Conservation (phyloP, 257 asterid species). For the Lycium ferocissimum region DNA sequence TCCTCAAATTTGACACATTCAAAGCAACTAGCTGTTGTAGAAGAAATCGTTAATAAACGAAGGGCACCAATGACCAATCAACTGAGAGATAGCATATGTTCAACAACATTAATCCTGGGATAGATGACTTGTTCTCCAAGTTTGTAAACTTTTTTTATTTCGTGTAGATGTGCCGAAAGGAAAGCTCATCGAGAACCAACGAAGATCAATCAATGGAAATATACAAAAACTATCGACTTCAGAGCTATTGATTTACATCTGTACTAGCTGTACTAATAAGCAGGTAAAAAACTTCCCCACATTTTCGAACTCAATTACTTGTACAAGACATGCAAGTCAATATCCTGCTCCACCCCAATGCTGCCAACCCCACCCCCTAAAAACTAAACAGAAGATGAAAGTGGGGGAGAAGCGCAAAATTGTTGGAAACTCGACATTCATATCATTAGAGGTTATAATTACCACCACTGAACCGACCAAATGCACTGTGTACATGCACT, state of each 20-base stretch:
- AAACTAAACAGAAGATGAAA: not conserved
- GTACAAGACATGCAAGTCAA: not conserved
- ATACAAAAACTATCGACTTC: conserved; percentile 17
- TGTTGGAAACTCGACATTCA: not conserved
- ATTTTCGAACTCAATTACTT: not conserved
- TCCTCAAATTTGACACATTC: not conserved
- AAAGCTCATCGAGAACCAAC: not conserved
- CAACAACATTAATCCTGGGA: not conserved
- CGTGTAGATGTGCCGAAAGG: not conserved
- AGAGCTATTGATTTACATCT: conserved; percentile 27
- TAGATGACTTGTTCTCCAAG: not conserved
- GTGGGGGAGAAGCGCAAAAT: not conserved
- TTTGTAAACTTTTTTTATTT: not conserved
- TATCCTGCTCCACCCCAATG: not conserved
- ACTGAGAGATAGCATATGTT: not conserved
- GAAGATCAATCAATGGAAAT: not conserved
- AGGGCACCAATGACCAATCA: not conserved
- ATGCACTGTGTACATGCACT: not conserved
- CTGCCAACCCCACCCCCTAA: not conserved
- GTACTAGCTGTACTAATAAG: conserved; percentile 1
- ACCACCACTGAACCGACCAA: not conserved
- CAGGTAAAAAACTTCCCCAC: not conserved
- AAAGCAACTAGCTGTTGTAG: not conserved
- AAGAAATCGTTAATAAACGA: not conserved
- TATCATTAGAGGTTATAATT: not conserved